Evolutionary conservation across 768 basidiomycete genomes (phyloP).

Genomic region (Lactarius deliciosus): DNA sequence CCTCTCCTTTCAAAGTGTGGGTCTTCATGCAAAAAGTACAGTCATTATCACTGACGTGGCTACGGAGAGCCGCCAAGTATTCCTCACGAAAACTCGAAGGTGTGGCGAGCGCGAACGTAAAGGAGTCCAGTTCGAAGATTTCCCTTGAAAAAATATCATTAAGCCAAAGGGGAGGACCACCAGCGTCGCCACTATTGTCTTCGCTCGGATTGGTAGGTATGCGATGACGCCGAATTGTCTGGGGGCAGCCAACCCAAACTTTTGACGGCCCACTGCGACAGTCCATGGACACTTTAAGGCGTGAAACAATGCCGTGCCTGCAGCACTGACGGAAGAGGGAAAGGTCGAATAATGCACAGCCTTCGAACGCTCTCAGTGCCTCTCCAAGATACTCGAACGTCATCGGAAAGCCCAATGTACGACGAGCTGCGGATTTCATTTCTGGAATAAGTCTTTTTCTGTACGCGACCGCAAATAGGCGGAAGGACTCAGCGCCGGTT

Average conservation of each 20-base stretch:
- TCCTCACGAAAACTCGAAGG: background rate
- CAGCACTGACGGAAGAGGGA: background rate
- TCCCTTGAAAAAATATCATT: background rate
- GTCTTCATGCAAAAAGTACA: constrained; percentile 7
- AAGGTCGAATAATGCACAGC: background rate
- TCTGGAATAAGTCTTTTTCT: constrained; percentile 5
- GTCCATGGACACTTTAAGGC: background rate
- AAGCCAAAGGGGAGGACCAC: constrained; percentile 2
- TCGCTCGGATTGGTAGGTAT: no score
- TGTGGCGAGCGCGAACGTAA: background rate
- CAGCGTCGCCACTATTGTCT: background rate
- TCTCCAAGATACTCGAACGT: constrained; percentile 28
- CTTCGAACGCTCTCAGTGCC: background rate
- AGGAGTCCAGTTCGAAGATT: background rate
- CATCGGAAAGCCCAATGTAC: background rate
- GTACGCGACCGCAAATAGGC: constrained; percentile 6
- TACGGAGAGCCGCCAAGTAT: constrained; percentile 2
- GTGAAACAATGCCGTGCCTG: background rate
- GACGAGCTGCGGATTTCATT: background rate
- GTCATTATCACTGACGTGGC: background rate
- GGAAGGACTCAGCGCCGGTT: background rate
- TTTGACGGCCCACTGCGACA: background rate
- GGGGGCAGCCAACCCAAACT: constrained; percentile 8
- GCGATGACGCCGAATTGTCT: no score
- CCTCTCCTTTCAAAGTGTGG: constrained; percentile 9